Base-by-base conservation (phyloP, 306 rosid genomes). In the Ziziphus jujuba region DNA sequence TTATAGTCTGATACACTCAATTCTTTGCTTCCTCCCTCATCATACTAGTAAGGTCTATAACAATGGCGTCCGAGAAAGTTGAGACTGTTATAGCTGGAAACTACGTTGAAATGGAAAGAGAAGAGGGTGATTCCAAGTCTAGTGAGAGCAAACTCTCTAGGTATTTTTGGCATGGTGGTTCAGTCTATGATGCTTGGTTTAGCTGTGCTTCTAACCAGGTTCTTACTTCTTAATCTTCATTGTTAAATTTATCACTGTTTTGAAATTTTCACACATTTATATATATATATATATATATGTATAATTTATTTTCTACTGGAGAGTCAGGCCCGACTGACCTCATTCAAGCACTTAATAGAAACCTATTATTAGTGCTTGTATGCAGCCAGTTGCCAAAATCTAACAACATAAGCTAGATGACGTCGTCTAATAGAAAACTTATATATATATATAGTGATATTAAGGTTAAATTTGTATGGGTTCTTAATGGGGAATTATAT, bases 151-250 rank as follows among this genome's bases (percentile, higher is more conserved):
- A 86, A 73, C 25, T 93, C 3, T 90, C 97, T 2, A 71, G 52
- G 45, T 44, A 88, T 34, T 83, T 93, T 56, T 88, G 97, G 99
- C 96, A 90, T 67, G 98, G 98, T 44, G 98, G 97, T 47, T 93
- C 98, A n/a, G 97, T 89, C 47, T 93, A 93, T 61, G 98, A 93
- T 78, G 97, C 98, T 38, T 93, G 98, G 96, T 93, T 93, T 58
- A 93, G 97, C 81, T 90, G 96, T 76, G 82, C 99, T 83, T 93
- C 97, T 60, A 93, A 93, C 74, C 97, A 93, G 97, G 97, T 77
- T 82, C 54, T 65, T 36, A 24, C 2, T n/a, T n/a, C n/a, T n/a
- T 28, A 28, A 28, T 28, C 33, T 28, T 28, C 33, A 28, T 28
- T 4, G 33, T 28, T 28, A 28, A 28, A n/a, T 4, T 28, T 28